Percentiles rank a stretch among this genome's conserved stretches.
Evolutionary conservation across 1,284 basidiomycete genomes (phyloP).

Genomic region (Sporisorium iseilematis-ciliati): DNA sequence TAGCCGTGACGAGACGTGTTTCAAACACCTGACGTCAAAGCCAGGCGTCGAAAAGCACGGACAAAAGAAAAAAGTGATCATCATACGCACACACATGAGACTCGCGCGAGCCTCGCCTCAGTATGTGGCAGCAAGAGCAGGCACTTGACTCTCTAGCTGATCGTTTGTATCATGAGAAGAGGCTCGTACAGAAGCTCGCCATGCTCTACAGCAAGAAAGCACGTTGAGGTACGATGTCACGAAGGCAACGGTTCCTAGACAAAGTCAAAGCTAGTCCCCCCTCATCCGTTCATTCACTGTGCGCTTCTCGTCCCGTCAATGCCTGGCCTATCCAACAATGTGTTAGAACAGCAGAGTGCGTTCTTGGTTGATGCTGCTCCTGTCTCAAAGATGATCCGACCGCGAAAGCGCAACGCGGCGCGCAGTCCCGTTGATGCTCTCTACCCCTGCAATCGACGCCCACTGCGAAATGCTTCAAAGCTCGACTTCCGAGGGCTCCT

Average conservation of each 20-base stretch:
- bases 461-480: background rate
- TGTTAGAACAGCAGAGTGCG: too few relatives aligned
- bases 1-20: conserved; percentile 37
- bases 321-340: too few relatives aligned
- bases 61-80: conserved; percentile 1
- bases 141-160: background rate
- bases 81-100: background rate
- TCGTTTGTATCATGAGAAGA: background rate
- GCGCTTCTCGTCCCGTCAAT: too few relatives aligned
- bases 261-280: too few relatives aligned
- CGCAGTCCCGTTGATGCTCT: conserved; percentile 3
- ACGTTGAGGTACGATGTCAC: too few relatives aligned
- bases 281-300: too few relatives aligned
- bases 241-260: too few relatives aligned
- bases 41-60: conserved; percentile 10
- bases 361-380: too few relatives aligned
- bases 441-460: background rate
- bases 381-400: conserved; percentile 4
- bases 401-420: conserved; percentile 3
- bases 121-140: background rate
- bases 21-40: conserved; percentile 26
- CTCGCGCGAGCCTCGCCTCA: background rate
- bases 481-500: background rate
- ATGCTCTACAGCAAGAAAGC: too few relatives aligned
- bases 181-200: too few relatives aligned